These are phyloP conservation scores for Prillingera fragicola DNA, from an alignment of 1,284 basidiomycete genomes.

Conservation along the genomic window DNA sequence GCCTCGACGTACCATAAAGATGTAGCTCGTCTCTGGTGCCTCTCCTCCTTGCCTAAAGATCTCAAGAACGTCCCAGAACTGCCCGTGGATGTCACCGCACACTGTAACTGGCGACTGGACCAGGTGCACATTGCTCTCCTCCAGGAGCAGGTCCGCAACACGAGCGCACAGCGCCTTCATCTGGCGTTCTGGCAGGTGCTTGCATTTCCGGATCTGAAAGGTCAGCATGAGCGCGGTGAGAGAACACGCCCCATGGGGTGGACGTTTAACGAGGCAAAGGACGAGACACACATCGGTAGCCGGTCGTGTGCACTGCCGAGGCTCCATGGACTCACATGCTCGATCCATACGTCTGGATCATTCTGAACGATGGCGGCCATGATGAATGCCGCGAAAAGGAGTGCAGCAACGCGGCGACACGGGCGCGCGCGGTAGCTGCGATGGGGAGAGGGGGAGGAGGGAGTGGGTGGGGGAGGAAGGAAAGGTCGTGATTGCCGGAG, in stretches of 20 bases:
- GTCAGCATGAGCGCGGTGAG: neutral
- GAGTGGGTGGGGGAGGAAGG: too few species aligned
- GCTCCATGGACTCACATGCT: slow-evolving; percentile 9
- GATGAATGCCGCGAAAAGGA: slow-evolving; percentile 34
- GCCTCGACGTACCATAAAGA: slow-evolving; percentile 75
- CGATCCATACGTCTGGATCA: slow-evolving; percentile 21
- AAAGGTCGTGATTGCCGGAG: too few species aligned
- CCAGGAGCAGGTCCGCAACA: slow-evolving; percentile 78
- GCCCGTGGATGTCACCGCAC: slow-evolving; percentile 90
- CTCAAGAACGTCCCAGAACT: slow-evolving; percentile 93
- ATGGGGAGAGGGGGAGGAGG: too few species aligned
- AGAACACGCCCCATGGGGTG: neutral
- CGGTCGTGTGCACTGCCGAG: neutral
- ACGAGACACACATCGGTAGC: neutral
- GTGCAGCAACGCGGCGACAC: too few species aligned
- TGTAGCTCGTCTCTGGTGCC: slow-evolving; percentile 84
- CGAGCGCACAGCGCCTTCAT: slow-evolving; percentile 86
- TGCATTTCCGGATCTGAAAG: slow-evolving; percentile 67
- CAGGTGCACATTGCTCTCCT: slow-evolving; percentile 93
- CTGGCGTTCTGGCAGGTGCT: slow-evolving; percentile 80
- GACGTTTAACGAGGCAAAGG: neutral
- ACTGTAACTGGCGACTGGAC: slow-evolving; percentile 86
- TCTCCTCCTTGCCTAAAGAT: slow-evolving; percentile 82
- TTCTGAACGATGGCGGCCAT: neutral
- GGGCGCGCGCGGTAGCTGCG: too few species aligned